phyloP scores from a whole-genome alignment of 208 protist species.

The Crithidia acanthocephali region DNA sequence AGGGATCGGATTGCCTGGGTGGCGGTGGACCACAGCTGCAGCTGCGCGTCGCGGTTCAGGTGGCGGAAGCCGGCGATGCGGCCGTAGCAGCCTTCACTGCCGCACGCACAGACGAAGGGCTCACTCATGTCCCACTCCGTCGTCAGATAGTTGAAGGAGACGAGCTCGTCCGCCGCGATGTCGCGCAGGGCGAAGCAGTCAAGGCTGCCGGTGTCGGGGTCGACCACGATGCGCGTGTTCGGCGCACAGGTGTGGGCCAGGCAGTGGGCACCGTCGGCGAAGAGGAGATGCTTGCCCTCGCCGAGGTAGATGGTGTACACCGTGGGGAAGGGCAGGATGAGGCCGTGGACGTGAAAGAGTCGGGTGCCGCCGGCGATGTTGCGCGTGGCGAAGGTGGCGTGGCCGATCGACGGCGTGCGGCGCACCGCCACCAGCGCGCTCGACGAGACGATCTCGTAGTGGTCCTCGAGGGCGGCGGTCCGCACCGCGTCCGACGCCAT shows the following conservation, averaged over 20 bases:
- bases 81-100: slow-evolving; percentile 52
- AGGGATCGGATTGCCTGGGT: slow-evolving; percentile 63
- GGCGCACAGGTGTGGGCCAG: slow-evolving; percentile 83
- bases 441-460: slow-evolving; percentile 43
- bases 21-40: slow-evolving; percentile 59
- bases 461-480: slow-evolving; percentile 44
- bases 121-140: slow-evolving; percentile 90
- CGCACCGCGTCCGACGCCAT: slow-evolving; percentile 45
- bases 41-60: slow-evolving; percentile 51
- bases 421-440: slow-evolving; percentile 51
- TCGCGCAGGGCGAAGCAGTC: slow-evolving; percentile 68
- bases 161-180: slow-evolving; percentile 64
- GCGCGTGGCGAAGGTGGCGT: slow-evolving; percentile 59
- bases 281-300: slow-evolving; percentile 82
- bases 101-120: slow-evolving; percentile 80
- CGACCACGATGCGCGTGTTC: slow-evolving; percentile 80
- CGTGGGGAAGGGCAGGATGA: slow-evolving; percentile 84
- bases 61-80: slow-evolving; percentile 76
- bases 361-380: slow-evolving; percentile 59
- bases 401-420: slow-evolving; percentile 46
- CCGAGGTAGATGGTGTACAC: slow-evolving; percentile 86
- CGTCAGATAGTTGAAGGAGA: slow-evolving; percentile 90
- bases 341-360: slow-evolving; percentile 73
- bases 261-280: slow-evolving; percentile 71
- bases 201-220: slow-evolving; percentile 58